phyloP scores from a whole-genome alignment of 306 rosid species.

The Urtica urens region DNA sequence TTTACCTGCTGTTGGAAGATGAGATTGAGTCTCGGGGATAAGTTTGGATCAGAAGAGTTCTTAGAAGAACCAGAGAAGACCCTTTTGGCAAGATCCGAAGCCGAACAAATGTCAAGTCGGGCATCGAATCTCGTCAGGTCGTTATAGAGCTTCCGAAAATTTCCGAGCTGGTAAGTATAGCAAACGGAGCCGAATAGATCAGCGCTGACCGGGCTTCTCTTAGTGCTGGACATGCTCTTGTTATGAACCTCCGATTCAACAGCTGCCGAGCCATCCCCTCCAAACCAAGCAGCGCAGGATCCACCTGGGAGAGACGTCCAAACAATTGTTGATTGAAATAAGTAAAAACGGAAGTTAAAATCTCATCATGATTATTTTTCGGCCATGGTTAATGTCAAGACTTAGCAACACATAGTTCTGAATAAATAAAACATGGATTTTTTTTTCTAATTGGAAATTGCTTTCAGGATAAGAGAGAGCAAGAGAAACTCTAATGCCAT shows the following conservation, averaged over 20 bases:
- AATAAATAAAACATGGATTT: no score
- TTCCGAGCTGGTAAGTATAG: conserved; percentile 67
- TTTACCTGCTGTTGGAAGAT: conserved; percentile 87
- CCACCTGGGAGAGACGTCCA: conserved; percentile 28
- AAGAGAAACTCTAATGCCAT: no score
- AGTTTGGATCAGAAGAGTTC: conserved; percentile 30
- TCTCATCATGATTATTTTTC: not conserved
- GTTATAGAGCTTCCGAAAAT: conserved; percentile 36
- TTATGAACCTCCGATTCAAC: conserved; percentile 15
- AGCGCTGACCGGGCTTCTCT: conserved; percentile 33
- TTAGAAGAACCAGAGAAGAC: conserved; percentile 39
- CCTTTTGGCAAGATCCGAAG: conserved; percentile 50
- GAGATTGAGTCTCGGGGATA: conserved; percentile 65
- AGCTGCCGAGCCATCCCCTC: conserved; percentile 12
- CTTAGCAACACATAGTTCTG: no score
- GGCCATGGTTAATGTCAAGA: not conserved
- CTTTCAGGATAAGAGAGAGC: no score
- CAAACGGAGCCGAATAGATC: conserved; percentile 69
- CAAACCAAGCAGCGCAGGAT: conserved; percentile 34
- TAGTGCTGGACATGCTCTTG: not conserved
- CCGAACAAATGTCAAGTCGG: conserved; percentile 68
- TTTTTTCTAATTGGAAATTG: no score
- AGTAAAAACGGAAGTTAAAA: not conserved
- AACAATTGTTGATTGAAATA: conserved; percentile 4
- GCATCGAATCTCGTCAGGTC: conserved; percentile 79